Evolutionary conservation across 169 alveolate species (phyloP), one percentile per base, ranked within the genome.

Genomic region (Plasmodium gaboni): DNA sequence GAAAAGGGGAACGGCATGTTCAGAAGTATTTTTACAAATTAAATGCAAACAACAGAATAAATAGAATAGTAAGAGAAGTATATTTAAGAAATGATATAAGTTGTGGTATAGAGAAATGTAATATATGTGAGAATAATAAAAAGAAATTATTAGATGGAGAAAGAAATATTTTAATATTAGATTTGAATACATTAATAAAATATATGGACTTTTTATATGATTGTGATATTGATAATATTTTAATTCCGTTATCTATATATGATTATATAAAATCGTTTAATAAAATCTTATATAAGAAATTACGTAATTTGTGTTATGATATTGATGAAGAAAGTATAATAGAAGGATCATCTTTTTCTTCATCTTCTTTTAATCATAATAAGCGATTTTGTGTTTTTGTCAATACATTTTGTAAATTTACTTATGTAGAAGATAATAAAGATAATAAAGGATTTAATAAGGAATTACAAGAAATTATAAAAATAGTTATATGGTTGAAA

Each of bases 71-170:
- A 46, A 83, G 91, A 72, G 91, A 83, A 61, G 59, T 69, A 24
- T 83, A 83, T 63, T 72, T 83, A 51, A 69, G 91, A 17, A 83
- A 83, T 26, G 91, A 83, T 28, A 68, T 83, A 83, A 83, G 85
- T 26, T 83, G 91, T 38, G 83, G 91, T 24, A 71, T 83, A 55
- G 91, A 83, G 61, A 69, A 60, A 83, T 83, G 91, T 28, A 83
- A 83, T 15, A 10, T 83, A 19, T 83, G 91, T 60, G 91, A 83
- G 67, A 83, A 83, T 42, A 83, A 83, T 42, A 63, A 83, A 38
- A 83, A 68, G 42, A 83, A 83, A 51, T 83, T 68, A 24, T 72
- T 83, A 24, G 85, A 83, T 83, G 65, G 68, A 68, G 85, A 83
- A 24, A 83, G 73, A 44, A 55, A 17, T 15, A 83, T 83, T 13